These are phyloP conservation scores for Paraglomus brasilianum DNA, from an alignment of 192 early-diverging fungal species.

Conservation along the genomic window DNA sequence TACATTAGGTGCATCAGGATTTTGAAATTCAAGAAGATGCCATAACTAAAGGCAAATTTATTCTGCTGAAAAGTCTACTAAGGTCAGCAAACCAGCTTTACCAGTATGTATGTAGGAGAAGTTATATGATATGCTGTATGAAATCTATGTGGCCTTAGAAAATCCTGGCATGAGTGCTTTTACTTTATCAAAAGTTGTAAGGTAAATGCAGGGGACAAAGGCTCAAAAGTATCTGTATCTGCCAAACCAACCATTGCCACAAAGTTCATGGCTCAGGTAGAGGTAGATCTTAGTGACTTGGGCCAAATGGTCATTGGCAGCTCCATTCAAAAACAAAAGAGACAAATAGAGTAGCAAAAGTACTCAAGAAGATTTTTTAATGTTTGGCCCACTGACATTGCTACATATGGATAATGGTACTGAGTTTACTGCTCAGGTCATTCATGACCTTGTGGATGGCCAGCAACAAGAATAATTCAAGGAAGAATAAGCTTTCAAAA, in stretches of 20 bases:
- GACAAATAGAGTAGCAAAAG: not conserved
- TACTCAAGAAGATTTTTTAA: slow-evolving; percentile 3
- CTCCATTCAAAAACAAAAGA: not conserved
- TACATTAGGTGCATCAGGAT: too few species aligned
- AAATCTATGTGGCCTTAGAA: too few species aligned
- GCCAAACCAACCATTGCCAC: not conserved
- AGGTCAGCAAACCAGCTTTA: too few species aligned
- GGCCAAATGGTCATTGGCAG: not conserved
- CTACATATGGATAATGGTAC: not conserved
- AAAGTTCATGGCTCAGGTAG: not conserved
- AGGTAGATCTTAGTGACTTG: not conserved
- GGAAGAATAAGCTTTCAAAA: not conserved
- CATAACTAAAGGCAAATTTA: too few species aligned
- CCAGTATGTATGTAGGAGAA: too few species aligned
- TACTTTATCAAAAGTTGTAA: too few species aligned
- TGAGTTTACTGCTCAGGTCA: slow-evolving; percentile 3
- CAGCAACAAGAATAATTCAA: not conserved
- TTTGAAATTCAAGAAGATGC: too few species aligned
- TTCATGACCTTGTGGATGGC: not conserved
- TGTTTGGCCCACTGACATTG: not conserved
- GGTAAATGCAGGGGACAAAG: too few species aligned
- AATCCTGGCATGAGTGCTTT: too few species aligned
- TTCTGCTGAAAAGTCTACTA: too few species aligned
- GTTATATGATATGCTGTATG: too few species aligned
- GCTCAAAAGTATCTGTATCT: not conserved